These are phyloP conservation scores for cucumber (Cucumis sativus) DNA, from an alignment of 306 rosid species.

Conservation along the genomic window DNA sequence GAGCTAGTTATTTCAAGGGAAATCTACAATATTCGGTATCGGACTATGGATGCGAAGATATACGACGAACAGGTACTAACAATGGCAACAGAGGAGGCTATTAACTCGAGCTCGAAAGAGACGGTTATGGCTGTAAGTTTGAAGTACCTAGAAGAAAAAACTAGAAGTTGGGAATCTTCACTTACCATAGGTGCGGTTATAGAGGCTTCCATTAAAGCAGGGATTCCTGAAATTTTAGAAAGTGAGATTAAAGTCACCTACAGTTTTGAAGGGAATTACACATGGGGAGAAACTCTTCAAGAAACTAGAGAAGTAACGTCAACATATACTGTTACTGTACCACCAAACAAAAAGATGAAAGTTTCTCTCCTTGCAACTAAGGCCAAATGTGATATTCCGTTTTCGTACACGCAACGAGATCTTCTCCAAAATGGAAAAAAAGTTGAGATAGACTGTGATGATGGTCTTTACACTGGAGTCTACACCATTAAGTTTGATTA, in stretches of 20 bases:
- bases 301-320: not conserved
- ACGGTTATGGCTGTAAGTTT: not conserved
- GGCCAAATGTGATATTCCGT: not conserved
- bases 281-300: conserved; percentile 2
- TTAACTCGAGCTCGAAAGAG: not conserved
- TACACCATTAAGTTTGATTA: not conserved
- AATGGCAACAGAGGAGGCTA: not conserved
- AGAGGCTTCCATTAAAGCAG: not conserved
- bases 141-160: not conserved
- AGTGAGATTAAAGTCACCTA: too few species aligned
- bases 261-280: not conserved
- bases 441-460: too few species aligned
- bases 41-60: not conserved
- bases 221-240: not conserved
- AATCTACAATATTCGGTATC: not conserved
- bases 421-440: too few species aligned
- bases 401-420: not conserved
- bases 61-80: not conserved
- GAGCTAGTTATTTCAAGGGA: not conserved
- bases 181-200: not conserved
- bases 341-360: not conserved
- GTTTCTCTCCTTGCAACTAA: not conserved
- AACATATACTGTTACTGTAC: not conserved
- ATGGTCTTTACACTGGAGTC: too few species aligned
- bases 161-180: not conserved